Evolutionary conservation across 345 rosid genomes (phyloP).

Genomic region (Hypericum androsaemum): DNA sequence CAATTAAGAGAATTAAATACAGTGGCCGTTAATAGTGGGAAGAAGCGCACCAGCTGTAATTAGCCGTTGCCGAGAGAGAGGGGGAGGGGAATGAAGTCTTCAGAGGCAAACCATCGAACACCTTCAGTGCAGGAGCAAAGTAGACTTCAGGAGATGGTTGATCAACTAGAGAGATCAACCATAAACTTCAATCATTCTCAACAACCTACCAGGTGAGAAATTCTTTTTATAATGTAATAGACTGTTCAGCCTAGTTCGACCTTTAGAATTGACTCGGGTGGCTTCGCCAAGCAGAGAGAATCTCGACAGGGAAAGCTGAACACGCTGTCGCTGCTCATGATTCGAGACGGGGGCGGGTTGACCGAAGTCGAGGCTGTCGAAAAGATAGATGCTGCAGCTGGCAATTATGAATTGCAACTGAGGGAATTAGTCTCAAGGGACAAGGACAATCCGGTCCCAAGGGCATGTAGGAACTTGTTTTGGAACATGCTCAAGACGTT

Average conservation of each 20-base stretch:
- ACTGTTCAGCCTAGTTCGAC: not conserved
- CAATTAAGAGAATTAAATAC: too few relatives aligned
- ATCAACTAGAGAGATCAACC: too few relatives aligned
- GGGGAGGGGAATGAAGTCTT: too few relatives aligned
- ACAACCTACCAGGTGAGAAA: conserved; percentile 46
- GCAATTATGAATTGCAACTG: conserved; percentile 21
- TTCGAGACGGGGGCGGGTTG: conserved; percentile 10
- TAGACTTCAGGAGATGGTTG: too few relatives aligned
- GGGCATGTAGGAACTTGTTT: conserved; percentile 34
- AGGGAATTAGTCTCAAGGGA: conserved; percentile 45
- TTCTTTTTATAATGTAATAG: not conserved
- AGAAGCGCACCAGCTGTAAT: too few relatives aligned
- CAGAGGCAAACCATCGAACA: too few relatives aligned
- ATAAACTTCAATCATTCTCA: too few relatives aligned
- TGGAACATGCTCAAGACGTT: too few relatives aligned
- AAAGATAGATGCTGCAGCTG: conserved; percentile 18
- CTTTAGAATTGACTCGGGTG: not conserved
- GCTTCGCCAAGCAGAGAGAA: conserved; percentile 49
- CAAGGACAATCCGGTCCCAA: conserved; percentile 41
- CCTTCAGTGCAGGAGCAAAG: too few relatives aligned
- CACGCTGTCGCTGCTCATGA: too few relatives aligned
- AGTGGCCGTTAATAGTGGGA: too few relatives aligned
- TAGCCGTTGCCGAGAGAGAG: too few relatives aligned
- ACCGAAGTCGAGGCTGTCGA: conserved; percentile 33
- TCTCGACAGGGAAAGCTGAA: conserved; percentile 3